Evolutionary conservation across 1,284 basidiomycete species (phyloP).

Genomic region (Irpex sp.): DNA sequence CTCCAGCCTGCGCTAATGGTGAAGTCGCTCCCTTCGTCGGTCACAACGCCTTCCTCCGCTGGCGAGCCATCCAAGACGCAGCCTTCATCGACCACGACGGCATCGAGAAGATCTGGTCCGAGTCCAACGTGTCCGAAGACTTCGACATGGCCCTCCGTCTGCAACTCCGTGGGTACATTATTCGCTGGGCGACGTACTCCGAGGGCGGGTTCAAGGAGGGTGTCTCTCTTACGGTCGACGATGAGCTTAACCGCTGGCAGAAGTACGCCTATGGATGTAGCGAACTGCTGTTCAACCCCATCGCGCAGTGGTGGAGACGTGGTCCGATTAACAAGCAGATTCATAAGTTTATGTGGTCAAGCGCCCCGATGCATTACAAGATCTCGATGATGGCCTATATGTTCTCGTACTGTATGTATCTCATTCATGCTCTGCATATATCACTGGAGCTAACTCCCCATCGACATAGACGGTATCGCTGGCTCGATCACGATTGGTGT

Average conservation of each 20-base stretch:
- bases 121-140: conserved; percentile 58
- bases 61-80: conserved; percentile 52
- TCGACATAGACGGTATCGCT: conserved; percentile 34
- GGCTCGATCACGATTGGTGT: conserved; percentile 34
- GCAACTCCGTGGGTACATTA: conserved; percentile 46
- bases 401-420: conserved; percentile 39
- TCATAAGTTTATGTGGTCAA: conserved; percentile 39
- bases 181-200: conserved; percentile 56
- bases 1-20: conserved; percentile 43
- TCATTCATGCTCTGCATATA: too few relatives aligned
- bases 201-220: conserved; percentile 55
- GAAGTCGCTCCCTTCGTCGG: conserved; percentile 57
- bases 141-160: conserved; percentile 53
- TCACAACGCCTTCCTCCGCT: conserved; percentile 58
- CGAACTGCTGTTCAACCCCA: conserved; percentile 41
- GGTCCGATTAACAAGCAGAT: conserved; percentile 49
- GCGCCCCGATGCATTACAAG: conserved; percentile 40
- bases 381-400: conserved; percentile 42
- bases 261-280: conserved; percentile 50
- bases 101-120: conserved; percentile 50
- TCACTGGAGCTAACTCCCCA: too few relatives aligned
- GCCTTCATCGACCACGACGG: conserved; percentile 44
- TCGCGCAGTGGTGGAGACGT: conserved; percentile 43
- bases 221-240: conserved; percentile 49
- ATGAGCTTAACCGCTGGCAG: conserved; percentile 56